Conservation (phyloP, 2,329 filamentous ascomycete genomes). For the Aotearoamyces nothofagi region DNA sequence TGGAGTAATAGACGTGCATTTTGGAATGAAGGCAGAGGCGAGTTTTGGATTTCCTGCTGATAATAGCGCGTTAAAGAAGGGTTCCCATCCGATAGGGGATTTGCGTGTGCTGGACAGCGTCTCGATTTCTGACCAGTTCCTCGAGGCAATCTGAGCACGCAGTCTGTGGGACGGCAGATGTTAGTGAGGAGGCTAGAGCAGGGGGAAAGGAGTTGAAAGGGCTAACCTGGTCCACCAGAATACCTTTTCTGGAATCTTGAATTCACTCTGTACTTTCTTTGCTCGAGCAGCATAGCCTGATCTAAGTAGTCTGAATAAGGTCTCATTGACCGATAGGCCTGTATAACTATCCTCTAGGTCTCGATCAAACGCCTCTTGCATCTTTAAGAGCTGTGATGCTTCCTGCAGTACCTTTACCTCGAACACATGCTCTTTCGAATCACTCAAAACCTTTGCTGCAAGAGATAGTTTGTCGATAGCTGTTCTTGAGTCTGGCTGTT, state of each 20-base stretch:
- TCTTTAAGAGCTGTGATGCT: conserved; percentile 61
- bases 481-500: conserved; percentile 52
- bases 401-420: conserved; percentile 69
- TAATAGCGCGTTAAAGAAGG: conserved; percentile 82
- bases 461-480: conserved; percentile 78
- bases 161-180: conserved; percentile 41
- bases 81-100: conserved; percentile 94
- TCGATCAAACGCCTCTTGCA: conserved; percentile 76
- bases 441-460: conserved; percentile 66
- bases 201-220: not conserved
- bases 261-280: conserved; percentile 78
- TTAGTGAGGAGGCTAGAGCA: conserved; percentile 1
- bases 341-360: conserved; percentile 67
- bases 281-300: conserved; percentile 73
- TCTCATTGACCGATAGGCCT: conserved; percentile 80
- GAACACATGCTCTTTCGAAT: conserved; percentile 65
- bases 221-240: conserved; percentile 64
- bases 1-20: conserved; percentile 55
- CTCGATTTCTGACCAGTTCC: conserved; percentile 87
- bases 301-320: conserved; percentile 74
- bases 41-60: conserved; percentile 82
- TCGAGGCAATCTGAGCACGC: conserved; percentile 73
- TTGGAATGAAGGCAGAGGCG: conserved; percentile 71
- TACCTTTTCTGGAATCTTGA: conserved; percentile 83
- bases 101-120: conserved; percentile 65